Base-by-base conservation (phyloP, 2,329 filamentous ascomycete genomes). In the Cordyceps sp. region DNA sequence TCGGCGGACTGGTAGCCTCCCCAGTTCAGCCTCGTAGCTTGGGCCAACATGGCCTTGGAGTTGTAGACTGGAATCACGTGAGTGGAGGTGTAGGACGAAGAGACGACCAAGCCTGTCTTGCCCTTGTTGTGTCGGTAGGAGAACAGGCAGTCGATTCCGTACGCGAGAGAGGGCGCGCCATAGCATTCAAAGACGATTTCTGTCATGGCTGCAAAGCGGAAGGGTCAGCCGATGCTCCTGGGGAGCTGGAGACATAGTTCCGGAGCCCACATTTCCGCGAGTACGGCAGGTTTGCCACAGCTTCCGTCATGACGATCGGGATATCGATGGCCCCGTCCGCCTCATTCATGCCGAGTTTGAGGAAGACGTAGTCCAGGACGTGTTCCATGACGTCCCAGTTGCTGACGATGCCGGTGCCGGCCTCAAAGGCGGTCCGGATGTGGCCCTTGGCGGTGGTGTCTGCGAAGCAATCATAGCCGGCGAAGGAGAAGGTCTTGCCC, bases 351-450 rank as follows among this genome's bases (percentile, higher is more conserved):
- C 90, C 90, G 33, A 98, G 61, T 58, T 94, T 96, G 42, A 94
- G 66, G 53, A 98, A 98, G 26, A 86, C 69, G 54, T 94, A 94
- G 58, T 98, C 90, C 29, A 98, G 59, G 5, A 94, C 66, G 36
- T 88, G 85, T 55, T 98, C 90, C 73, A 93, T 85, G 22, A 85
- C 86, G 54, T 98, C 90, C 85, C 92, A 98, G 51, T 96, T 96
- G 53, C 83, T 86, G 37, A 96, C 74, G 30, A 98, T 78, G 40
- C 86, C 88, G 28, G 78, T 88, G 17, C 86, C 86, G 2, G 78
- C 71, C 52, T 98, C 90, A 45, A 94, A 96, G 2, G 86, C 78
- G 52, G 83, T 81, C 50, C 88, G 78, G 37, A 93, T 78, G 52
- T 96, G 90, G 10, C 85, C 83, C 35, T 83, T 72, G 16, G 90